Evolutionary conservation across 306 rosid species (phyloP), one percentile per base, ranked within the genome.

Genomic region (Prunus fruticosa): DNA sequence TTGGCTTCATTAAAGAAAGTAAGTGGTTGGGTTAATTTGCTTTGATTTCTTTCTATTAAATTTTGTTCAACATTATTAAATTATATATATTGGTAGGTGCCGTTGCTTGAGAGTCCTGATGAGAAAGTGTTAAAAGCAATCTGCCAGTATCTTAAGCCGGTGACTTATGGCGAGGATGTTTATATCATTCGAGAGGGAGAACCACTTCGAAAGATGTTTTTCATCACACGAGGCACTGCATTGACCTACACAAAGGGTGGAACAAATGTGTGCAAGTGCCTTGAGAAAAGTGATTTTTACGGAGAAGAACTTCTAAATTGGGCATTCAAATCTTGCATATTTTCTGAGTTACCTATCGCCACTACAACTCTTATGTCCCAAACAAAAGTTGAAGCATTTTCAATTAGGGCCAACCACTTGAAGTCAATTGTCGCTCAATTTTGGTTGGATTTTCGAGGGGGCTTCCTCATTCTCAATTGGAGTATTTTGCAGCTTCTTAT

Each of bases 341-440:
- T 27, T 13, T 58, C 43, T 0, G 72, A 49, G 7, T 25, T 80
- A 19, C 80, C 80, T 7, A 27, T 61, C 57, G 75, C 84, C 1
- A 52, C 66, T 1, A 80, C 41, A 20, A 75, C 41, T 22, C 45
- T 69, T 2, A 20, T n/a, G 6, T 51, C 72, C 1, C 73, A 50
- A 46, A 50, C 60, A 14, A 80, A 52, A 20, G 84, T 80, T 10
- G 67, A 75, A 45, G 76, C 43, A 1, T 75, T 80, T 41, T 67
- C 25, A 38, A 47, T 75, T 12, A 69, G 10, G 60, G 76, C 76
- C 30, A n/a, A 51, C 19, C 67, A 75, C 20, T 50, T 80, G 34
- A 57, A 69, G 25, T 67, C 3, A 0, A 57, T 80, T 15, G 27
- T 80, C 3, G 8, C 76, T 79, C 5, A 6, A 38, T 38, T 38